These are phyloP conservation scores for Ceratocystis albifundus DNA, from an alignment of 2,329 filamentous ascomycete species.

Conservation along the genomic window DNA sequence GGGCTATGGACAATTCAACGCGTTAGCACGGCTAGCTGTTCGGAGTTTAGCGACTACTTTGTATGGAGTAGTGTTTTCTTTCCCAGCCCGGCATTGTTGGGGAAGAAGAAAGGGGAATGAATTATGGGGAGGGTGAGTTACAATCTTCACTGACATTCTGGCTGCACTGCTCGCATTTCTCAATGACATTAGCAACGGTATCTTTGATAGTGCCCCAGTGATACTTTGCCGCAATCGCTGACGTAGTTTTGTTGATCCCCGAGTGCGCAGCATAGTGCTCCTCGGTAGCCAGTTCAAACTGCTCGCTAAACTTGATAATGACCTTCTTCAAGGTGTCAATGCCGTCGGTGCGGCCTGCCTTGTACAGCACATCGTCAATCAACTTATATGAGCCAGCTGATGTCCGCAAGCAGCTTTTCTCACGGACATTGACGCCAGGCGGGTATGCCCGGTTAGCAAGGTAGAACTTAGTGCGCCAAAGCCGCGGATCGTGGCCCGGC, in stretches of 20 bases:
- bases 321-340: slow-evolving; percentile 58
- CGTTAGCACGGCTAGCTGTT: no score
- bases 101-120: background rate
- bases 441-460: slow-evolving; percentile 91
- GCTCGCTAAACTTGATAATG: slow-evolving; percentile 74
- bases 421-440: slow-evolving; percentile 80
- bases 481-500: slow-evolving; percentile 59
- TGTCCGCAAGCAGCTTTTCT: slow-evolving; percentile 87
- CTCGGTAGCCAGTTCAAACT: slow-evolving; percentile 76
- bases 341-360: slow-evolving; percentile 41
- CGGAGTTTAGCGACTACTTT: no score
- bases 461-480: slow-evolving; percentile 97
- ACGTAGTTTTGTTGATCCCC: slow-evolving; percentile 97
- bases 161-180: slow-evolving; percentile 82
- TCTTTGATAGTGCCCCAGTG: slow-evolving; percentile 99
- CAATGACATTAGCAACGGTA: slow-evolving; percentile 87
- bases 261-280: slow-evolving; percentile 68
- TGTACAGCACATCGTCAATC: slow-evolving; percentile 72
- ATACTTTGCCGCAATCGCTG: slow-evolving; percentile 82
- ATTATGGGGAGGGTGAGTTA: slow-evolving; percentile 16
- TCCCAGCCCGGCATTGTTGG: no score
- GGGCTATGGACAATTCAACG: background rate
- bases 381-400: slow-evolving; percentile 94
- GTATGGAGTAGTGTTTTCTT: no score
- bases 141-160: slow-evolving; percentile 42